A percentile compares a stretch with the other conserved stretches of the same genome.
Conservation (phyloP, 768 basidiomycete genomes). For the Pholiota conissans region DNA sequence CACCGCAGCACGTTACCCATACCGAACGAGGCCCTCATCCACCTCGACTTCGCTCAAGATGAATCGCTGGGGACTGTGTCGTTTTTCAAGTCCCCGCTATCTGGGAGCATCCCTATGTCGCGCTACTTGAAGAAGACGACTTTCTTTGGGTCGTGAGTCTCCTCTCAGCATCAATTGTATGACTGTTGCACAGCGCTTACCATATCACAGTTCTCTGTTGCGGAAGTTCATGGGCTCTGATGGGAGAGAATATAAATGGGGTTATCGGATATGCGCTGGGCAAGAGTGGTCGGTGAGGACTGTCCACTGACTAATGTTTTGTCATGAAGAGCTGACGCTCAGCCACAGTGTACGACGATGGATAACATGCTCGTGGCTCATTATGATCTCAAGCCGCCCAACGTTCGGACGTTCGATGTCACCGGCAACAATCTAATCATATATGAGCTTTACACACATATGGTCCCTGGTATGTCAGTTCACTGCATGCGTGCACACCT, state of each 20-base stretch:
- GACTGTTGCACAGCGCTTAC: constrained; percentile 6
- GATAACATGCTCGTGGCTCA: constrained; percentile 62
- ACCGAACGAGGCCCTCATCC: constrained; percentile 50
- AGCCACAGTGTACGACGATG: constrained; percentile 49
- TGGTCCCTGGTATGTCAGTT: constrained; percentile 47
- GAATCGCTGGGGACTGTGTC: constrained; percentile 61
- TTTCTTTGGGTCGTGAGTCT: constrained; percentile 64
- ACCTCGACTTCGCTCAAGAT: constrained; percentile 60
- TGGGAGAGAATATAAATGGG: constrained; percentile 73
- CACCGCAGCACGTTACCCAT: constrained; percentile 55
- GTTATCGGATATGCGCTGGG: constrained; percentile 47
- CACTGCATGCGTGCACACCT: background rate
- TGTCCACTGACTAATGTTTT: background rate
- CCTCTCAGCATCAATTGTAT: constrained; percentile 4
- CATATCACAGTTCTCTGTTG: constrained; percentile 52
- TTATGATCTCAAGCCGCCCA: constrained; percentile 58
- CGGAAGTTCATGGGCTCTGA: constrained; percentile 70
- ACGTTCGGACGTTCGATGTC: constrained; percentile 54
- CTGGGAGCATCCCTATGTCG: constrained; percentile 54
- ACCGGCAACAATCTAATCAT: constrained; percentile 66
- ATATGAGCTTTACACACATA: constrained; percentile 50
- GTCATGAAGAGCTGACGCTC: background rate
- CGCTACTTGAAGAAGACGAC: constrained; percentile 64
- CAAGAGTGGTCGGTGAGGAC: constrained; percentile 76
- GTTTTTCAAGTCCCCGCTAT: constrained; percentile 43